A percentile compares a stretch with the other conserved stretches of the same genome.
These are phyloP conservation scores for Talaromyces nanjingensis DNA, from an alignment of 495 filamentous ascomycete species.

Conservation along the genomic window DNA sequence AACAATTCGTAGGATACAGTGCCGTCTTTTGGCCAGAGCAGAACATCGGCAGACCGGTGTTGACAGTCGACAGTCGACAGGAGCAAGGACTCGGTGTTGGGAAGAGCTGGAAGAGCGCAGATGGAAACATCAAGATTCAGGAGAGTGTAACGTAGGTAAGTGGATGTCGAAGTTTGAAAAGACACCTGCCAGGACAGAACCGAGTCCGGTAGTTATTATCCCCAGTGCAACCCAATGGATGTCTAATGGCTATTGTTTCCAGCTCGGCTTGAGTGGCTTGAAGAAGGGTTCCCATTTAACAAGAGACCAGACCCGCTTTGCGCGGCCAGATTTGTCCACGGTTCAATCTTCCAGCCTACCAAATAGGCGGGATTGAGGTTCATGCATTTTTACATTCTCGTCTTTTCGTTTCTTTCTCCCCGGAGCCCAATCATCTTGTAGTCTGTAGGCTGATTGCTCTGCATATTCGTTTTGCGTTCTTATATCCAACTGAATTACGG, in stretches of 20 bases:
- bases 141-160: not conserved
- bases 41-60: not conserved
- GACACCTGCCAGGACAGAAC: not conserved
- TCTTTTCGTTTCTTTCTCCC: not conserved
- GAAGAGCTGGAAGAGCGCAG: not conserved
- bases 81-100: not conserved
- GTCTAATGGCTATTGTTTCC: not conserved
- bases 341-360: constrained; percentile 34
- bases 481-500: not conserved
- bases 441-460: not conserved
- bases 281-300: not conserved
- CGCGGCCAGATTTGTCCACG: constrained; percentile 13
- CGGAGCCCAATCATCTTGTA: not conserved
- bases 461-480: not conserved
- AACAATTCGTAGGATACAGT: not conserved
- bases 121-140: not conserved
- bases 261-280: not conserved
- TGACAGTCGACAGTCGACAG: not conserved
- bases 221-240: not conserved
- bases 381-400: constrained; percentile 9
- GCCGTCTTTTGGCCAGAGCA: not conserved
- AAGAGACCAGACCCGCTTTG: constrained; percentile 3
- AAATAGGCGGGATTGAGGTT: constrained; percentile 15
- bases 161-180: not conserved
- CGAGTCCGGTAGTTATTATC: not conserved